These are phyloP conservation scores for Lactuca saligna DNA, from an alignment of 129 eudicot genomes.

Conservation along the genomic window DNA sequence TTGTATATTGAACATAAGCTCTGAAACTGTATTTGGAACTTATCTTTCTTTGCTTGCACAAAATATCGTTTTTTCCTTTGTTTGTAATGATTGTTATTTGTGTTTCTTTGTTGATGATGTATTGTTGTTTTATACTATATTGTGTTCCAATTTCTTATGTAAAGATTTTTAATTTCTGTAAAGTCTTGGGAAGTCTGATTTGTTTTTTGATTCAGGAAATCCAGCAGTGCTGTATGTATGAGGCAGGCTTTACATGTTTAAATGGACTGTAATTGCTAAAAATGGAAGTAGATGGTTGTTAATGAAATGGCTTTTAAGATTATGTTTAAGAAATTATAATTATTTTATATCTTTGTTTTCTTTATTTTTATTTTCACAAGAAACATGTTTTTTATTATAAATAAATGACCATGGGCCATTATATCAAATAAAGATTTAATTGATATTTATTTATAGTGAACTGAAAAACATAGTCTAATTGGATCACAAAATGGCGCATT, in stretches of 20 bases:
- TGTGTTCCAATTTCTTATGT: conserved; percentile 11
- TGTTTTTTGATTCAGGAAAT: conserved; percentile 72
- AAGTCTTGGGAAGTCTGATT: conserved; percentile 60
- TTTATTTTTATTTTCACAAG: no score
- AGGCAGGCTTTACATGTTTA: conserved; percentile 72
- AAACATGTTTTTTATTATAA: neutral
- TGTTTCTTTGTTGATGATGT: conserved; percentile 1
- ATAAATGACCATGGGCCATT: conserved; percentile 7
- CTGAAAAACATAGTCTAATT: no score
- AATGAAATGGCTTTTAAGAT: conserved; percentile 40
- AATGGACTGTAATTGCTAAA: conserved; percentile 30
- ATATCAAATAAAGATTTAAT: no score
- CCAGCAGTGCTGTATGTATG: conserved; percentile 42
- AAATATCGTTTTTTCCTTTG: conserved; percentile 11
- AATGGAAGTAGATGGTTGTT: conserved; percentile 45
- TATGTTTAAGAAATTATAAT: conserved; percentile 38
- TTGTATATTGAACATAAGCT: conserved; percentile 47
- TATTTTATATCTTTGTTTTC: no score
- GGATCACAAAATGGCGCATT: no score
- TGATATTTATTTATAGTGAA: no score
- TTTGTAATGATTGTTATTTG: neutral
- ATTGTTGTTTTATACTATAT: conserved; percentile 1
- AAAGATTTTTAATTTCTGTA: conserved; percentile 18
- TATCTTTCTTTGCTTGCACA: conserved; percentile 17
- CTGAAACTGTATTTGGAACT: conserved; percentile 32